Base-by-base conservation (phyloP, 768 basidiomycete genomes). In the Hericium coralloides region DNA sequence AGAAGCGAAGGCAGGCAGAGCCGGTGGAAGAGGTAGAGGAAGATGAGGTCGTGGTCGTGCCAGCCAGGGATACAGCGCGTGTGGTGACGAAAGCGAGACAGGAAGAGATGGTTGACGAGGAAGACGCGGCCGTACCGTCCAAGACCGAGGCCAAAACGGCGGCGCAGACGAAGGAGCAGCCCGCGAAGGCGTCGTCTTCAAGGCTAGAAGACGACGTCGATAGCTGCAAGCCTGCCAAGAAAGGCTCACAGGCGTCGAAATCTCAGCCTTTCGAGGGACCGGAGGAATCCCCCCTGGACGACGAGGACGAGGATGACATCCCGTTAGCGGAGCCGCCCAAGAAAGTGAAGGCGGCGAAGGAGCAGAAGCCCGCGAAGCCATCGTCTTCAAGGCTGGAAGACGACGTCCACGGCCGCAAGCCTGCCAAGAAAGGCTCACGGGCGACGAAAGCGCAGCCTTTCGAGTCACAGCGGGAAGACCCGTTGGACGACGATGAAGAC, bases 91-190 rank as follows among this genome's bases (percentile, higher is more conserved):
- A 7, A 9, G 1, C 31, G 31, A 31, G 4, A 9, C 31, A 31
- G 31, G 31, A 31, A 31, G 31, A 4, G 4, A n/a, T n/a, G n/a
- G 26, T 2, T 3, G 41, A 45, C 5, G 78, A 84, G 0, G 82
- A 81, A 4, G 67, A 73, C 66, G 45, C 67, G 55, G 65, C 64
- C 55, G 67, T 79, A 55, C 84, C 84, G 8, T 66, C 60, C 20
- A 75, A 74, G 49, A 59, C 60, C 55, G 66, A 78, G 72, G 65
- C 74, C 64, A 61, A 67, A 49, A 17, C 10, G 12, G 49, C 22
- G 26, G 9, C 49, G 49, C 12, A 25, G 49, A 23, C 2, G 22
- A 25, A 9, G 49, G 9, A 17, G n/a, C n/a, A n/a, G 43, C 7
- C 43, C 7, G 20, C n/a, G 43, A 45, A n/a, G n/a, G n/a, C 17